Evolutionary conservation across 176 grass and related monocot species (phyloP), one percentile per base, ranked within the genome.

Genomic region (Miscanthus lutarioriparius): DNA sequence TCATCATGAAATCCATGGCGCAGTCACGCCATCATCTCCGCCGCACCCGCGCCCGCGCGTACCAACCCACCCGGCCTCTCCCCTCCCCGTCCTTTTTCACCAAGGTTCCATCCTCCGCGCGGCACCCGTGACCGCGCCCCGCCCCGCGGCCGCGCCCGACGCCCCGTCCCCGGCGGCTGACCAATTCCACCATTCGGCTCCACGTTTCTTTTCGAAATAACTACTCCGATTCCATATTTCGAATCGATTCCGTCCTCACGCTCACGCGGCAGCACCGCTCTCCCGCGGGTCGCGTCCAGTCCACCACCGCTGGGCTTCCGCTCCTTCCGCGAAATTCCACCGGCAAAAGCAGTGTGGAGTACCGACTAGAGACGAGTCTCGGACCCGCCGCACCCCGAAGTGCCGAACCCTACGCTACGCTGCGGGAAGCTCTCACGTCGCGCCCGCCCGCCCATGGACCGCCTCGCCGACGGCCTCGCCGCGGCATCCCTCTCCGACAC

Each of bases 391-490:
- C n/a, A 10, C 77, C 40, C 64, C 28, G 28, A 30, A 30, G 28
- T 30, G 28, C 62, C 62, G 28, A 66, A 80, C 61, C 74, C 74
- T 27, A 30, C 51, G 32, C 51, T 4, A 13, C 49, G 30, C 49
- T 4, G 30, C 10, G 23, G 32, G 26, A 8, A 8, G 8, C 44
- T 37, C 79, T 27, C 35, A 23, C 76, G 23, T 49, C 74, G 16
- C 85, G 74, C 70, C 7, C 85, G 66, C 56, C 23, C 76, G 66
- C 56, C 43, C 81, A 86, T 86, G 84, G 88, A 86, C 88, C 51
- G 79, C 82, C 63, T 90, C 87, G 53, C 64, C 30, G 48, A 67
- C 10, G 49, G 80, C 9, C 85, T 94, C 58, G 69, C 72, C 22
- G 72, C 56, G 48, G 36, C 87, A 1, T 79, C 71, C 38, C 33